These are phyloP conservation scores for Xylaria sp. DNA, from an alignment of 2,329 filamentous ascomycete species.

Conservation along the genomic window DNA sequence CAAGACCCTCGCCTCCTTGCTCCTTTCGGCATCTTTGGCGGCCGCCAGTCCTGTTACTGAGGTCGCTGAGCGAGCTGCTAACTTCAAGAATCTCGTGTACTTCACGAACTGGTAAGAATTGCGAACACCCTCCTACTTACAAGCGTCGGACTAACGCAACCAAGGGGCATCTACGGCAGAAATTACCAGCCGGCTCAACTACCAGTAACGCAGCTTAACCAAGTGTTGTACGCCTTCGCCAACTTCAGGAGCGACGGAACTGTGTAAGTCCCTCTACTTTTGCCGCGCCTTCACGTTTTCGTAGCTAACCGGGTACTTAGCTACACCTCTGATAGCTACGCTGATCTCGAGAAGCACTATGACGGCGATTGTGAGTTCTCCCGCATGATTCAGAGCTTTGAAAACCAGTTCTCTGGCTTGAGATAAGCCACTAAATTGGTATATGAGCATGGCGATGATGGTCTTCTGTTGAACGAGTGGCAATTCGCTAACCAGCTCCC, in stretches of 20 bases:
- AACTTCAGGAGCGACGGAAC: constrained; percentile 78
- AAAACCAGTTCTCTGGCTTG: background rate
- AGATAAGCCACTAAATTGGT: background rate
- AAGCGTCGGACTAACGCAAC: constrained; percentile 19
- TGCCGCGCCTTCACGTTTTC: background rate
- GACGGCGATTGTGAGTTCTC: constrained; percentile 67
- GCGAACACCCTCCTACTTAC: background rate
- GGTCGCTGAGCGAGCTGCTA: constrained; percentile 42
- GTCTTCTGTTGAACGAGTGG: background rate
- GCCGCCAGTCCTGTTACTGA: constrained; percentile 41
- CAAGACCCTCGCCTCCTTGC: constrained; percentile 41
- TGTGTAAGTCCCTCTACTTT: constrained; percentile 62
- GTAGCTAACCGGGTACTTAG: constrained; percentile 49
- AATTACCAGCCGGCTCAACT: constrained; percentile 78
- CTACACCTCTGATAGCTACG: constrained; percentile 73
- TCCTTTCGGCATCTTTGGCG: constrained; percentile 45
- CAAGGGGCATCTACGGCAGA: constrained; percentile 77
- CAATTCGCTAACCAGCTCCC: constrained; percentile 33
- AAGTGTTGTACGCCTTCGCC: constrained; percentile 84
- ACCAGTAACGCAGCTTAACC: constrained; percentile 75
- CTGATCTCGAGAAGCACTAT: constrained; percentile 80
- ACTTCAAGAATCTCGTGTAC: constrained; percentile 60
- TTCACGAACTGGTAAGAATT: constrained; percentile 61
- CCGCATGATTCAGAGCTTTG: background rate
- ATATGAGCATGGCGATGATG: background rate